These are phyloP conservation scores for Royoungia palumana DNA, from an alignment of 768 basidiomycete genomes.

Conservation along the genomic window DNA sequence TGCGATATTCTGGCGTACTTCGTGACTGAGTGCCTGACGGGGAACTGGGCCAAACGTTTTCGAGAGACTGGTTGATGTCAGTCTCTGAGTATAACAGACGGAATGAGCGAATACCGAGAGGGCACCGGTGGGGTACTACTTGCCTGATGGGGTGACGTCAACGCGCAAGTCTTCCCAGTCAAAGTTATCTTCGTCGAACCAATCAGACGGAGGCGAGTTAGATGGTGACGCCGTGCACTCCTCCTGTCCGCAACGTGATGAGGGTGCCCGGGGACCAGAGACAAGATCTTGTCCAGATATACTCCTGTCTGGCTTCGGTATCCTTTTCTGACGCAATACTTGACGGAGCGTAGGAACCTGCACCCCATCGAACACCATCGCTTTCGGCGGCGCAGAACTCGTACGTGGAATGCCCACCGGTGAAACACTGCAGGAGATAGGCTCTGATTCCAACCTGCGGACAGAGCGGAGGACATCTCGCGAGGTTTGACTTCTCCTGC, in stretches of 20 bases:
- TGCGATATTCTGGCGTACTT: slow-evolving; percentile 5
- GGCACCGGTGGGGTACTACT: neutral
- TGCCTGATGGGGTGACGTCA: slow-evolving; percentile 21
- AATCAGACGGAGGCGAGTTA: slow-evolving; percentile 1
- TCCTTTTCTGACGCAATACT: slow-evolving; percentile 11
- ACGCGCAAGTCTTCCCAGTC: slow-evolving; percentile 32
- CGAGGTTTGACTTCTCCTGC: slow-evolving; percentile 23
- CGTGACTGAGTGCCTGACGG: slow-evolving; percentile 1
- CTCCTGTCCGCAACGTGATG: neutral
- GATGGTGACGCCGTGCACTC: neutral
- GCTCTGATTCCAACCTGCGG: slow-evolving; percentile 29
- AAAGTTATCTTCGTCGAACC: slow-evolving; percentile 23
- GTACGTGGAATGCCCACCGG: slow-evolving; percentile 15
- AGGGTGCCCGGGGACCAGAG: neutral
- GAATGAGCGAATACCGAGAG: neutral
- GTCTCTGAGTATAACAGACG: slow-evolving; percentile 10
- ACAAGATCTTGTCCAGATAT: neutral
- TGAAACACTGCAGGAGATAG: slow-evolving; percentile 23
- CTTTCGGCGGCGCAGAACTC: slow-evolving; percentile 23
- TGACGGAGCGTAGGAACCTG: slow-evolving; percentile 26
- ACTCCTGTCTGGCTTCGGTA: neutral
- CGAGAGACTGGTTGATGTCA: slow-evolving; percentile 23
- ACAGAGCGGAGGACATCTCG: slow-evolving; percentile 7
- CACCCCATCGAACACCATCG: slow-evolving; percentile 30
- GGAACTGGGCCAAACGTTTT: slow-evolving; percentile 7